phyloP scores from a whole-genome alignment of 164 flowering plant genomes.

The Annona cherimola region DNA sequence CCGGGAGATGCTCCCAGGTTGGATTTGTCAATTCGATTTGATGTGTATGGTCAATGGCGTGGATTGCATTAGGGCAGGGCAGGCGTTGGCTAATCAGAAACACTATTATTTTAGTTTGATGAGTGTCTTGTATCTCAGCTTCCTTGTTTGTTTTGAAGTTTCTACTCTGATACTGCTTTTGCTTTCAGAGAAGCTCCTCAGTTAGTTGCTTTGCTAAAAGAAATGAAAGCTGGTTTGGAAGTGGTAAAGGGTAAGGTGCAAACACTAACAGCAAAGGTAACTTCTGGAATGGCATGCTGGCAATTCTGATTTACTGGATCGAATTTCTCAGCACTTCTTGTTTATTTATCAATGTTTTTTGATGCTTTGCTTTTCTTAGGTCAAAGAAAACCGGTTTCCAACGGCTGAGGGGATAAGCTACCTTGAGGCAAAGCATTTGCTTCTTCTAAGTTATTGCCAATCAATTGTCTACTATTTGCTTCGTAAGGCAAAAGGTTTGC shows the following conservation, averaged over 20 bases:
- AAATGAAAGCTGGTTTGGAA: constrained; percentile 84
- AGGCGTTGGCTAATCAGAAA: not conserved
- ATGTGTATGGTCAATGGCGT: not conserved
- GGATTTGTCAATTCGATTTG: not conserved
- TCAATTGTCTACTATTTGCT: constrained; percentile 81
- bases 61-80: not conserved
- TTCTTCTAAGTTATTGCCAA: constrained; percentile 81
- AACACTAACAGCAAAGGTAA: constrained; percentile 59
- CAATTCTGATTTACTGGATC: not conserved
- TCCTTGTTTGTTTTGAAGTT: not conserved
- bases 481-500: constrained; percentile 75
- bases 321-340: not conserved
- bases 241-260: constrained; percentile 54
- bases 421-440: constrained; percentile 83
- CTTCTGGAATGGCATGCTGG: not conserved
- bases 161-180: not conserved
- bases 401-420: constrained; percentile 86
- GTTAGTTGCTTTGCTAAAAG: constrained; percentile 52
- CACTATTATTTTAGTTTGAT: not conserved
- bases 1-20: not conserved
- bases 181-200: constrained; percentile 58
- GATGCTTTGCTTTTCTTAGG: constrained; percentile 28
- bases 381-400: constrained; percentile 59
- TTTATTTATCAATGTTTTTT: not conserved
- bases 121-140: not conserved